Percentiles rank a stretch among this genome's conserved stretches.
Evolutionary conservation across 441 rosid species (phyloP).

Genomic region (Euphorbia schlechtendalii): DNA sequence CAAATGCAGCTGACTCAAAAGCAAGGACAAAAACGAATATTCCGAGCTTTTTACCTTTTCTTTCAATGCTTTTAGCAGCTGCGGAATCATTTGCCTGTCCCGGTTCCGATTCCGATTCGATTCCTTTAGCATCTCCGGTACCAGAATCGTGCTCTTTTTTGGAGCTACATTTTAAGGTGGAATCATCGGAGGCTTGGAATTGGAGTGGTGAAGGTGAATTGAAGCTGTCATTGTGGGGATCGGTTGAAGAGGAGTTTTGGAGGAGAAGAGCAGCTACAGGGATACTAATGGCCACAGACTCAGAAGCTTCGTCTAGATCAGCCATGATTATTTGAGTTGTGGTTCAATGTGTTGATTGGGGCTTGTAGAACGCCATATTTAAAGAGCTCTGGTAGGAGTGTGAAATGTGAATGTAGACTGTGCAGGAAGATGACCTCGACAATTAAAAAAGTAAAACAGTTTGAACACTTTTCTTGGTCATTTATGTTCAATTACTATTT

Average conservation of each 20-base stretch:
- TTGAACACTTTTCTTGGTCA: no score
- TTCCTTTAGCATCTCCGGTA: background rate
- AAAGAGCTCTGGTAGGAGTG: no score
- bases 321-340: background rate
- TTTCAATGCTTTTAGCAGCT: conserved; percentile 30
- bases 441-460: no score
- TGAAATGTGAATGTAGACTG: no score
- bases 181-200: conserved; percentile 21
- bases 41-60: conserved; percentile 27
- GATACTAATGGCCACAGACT: background rate
- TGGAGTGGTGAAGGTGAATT: background rate
- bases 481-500: no score
- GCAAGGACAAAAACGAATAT: conserved; percentile 18
- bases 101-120: background rate
- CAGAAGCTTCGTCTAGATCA: background rate
- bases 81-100: conserved; percentile 18
- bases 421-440: no score
- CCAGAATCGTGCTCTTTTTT: background rate
- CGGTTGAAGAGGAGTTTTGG: conserved; percentile 8
- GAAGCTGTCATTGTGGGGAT: background rate
- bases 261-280: no score
- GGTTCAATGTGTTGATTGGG: no score
- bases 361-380: no score
- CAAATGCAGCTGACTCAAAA: conserved; percentile 39
- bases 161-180: conserved; percentile 6